A percentile compares a stretch with the other conserved stretches of the same genome.
Conservation (phyloP, 805 yeast species). For the Schwanniomyces polymorphus region DNA sequence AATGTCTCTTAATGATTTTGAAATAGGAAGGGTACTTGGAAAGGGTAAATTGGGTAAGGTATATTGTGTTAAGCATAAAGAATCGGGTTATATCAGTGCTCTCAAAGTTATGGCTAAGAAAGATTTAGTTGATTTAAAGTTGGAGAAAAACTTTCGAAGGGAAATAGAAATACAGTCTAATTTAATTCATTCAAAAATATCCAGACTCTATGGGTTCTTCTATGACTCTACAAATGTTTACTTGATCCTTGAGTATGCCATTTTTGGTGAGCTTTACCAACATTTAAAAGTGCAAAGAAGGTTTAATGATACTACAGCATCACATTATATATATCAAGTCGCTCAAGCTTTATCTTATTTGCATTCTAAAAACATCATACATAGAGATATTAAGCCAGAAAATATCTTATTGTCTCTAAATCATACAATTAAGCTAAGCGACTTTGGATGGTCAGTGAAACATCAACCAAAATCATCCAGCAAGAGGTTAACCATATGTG, state of each 20-base stretch:
- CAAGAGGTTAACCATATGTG: constrained; percentile 82
- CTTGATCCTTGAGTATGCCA: constrained; percentile 79
- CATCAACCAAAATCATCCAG: constrained; percentile 9
- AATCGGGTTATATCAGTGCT: constrained; percentile 81
- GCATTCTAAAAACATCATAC: constrained; percentile 80
- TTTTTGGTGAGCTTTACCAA: constrained; percentile 84
- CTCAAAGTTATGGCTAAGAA: constrained; percentile 86
- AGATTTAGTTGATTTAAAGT: constrained; percentile 71
- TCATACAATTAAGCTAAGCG: constrained; percentile 80
- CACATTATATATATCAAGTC: constrained; percentile 79
- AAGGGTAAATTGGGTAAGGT: constrained; percentile 94
- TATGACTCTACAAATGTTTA: constrained; percentile 80
- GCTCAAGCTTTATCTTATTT: constrained; percentile 76
- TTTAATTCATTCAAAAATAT: constrained; percentile 73
- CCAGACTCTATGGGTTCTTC: constrained; percentile 83
- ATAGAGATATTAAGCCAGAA: constrained; percentile 93
- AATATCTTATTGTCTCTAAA: constrained; percentile 78
- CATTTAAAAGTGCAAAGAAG: constrained; percentile 64
- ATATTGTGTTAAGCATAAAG: constrained; percentile 78
- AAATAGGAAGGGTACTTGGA: constrained; percentile 83
- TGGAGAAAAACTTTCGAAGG: constrained; percentile 82
- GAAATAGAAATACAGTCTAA: constrained; percentile 90
- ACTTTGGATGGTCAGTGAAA: constrained; percentile 91
- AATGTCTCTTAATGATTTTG: constrained; percentile 62
- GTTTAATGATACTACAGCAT: constrained; percentile 72